Conservation (phyloP, 495 filamentous ascomycete genomes). For the Tetracladium setigerum region DNA sequence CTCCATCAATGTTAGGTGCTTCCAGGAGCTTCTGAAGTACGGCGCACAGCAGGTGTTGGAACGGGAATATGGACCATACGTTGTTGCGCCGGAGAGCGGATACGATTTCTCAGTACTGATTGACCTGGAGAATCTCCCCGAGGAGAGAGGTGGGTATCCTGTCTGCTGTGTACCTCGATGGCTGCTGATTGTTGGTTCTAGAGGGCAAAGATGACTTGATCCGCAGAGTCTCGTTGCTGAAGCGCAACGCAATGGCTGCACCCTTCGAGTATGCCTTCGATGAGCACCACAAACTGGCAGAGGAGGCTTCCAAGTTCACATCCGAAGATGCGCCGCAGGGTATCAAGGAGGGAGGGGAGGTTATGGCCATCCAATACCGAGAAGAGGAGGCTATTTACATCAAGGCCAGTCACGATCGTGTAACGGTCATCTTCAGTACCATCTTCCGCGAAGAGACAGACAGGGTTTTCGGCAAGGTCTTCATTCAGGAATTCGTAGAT, state of each 20-base stretch:
- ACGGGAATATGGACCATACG: conserved; percentile 89
- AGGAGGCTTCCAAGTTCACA: conserved; percentile 83
- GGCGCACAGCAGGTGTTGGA: conserved; percentile 86
- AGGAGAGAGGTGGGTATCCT: conserved; percentile 49
- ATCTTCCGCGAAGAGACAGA: conserved; percentile 97
- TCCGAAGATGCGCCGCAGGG: conserved; percentile 88
- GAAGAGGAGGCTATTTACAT: conserved; percentile 99
- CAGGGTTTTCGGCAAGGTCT: conserved; percentile 93
- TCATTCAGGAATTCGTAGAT: conserved; percentile 92
- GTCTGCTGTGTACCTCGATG: neutral
- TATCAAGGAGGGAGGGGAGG: conserved; percentile 77
- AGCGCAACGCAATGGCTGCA: conserved; percentile 96
- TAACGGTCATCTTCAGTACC: conserved; percentile 98
- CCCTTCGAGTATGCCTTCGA: conserved; percentile 96
- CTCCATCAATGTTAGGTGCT: conserved; percentile 91
- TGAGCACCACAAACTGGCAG: conserved; percentile 76
- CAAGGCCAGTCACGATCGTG: conserved; percentile 92
- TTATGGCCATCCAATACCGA: conserved; percentile 95
- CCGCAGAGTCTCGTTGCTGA: conserved; percentile 76
- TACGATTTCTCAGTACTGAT: conserved; percentile 92
- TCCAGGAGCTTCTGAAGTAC: conserved; percentile 81
- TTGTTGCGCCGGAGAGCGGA: conserved; percentile 76
- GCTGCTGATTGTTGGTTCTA: conserved; percentile 23
- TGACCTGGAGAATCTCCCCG: conserved; percentile 81
- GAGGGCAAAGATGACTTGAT: conserved; percentile 79